phyloP scores from a whole-genome alignment of 106 monocot genomes.

The Agapanthus africanus region DNA sequence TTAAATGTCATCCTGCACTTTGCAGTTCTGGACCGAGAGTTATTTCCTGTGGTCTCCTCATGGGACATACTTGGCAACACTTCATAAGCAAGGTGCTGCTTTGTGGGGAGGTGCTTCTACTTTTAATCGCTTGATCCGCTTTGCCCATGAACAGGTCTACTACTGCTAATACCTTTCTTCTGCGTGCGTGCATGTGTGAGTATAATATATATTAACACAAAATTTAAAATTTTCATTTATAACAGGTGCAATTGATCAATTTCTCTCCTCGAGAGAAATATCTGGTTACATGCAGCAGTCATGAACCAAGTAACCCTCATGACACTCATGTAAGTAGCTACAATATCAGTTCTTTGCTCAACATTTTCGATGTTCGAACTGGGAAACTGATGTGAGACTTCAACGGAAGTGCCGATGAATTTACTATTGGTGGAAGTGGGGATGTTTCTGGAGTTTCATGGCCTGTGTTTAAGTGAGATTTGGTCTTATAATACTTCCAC shows the following conservation, averaged over 20 bases:
- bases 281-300: slow-evolving; percentile 74
- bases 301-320: slow-evolving; percentile 82
- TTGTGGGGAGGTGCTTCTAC: slow-evolving; percentile 77
- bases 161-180: neutral
- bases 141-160: slow-evolving; percentile 72
- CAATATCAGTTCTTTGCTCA: slow-evolving; percentile 23
- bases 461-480: slow-evolving; percentile 72
- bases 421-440: slow-evolving; percentile 43
- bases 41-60: slow-evolving; percentile 91
- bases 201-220: neutral
- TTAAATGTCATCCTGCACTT: too few species aligned
- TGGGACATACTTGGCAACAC: slow-evolving; percentile 83
- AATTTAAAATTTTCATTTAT: neutral
- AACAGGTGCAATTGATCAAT: slow-evolving; percentile 82
- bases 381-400: slow-evolving; percentile 90
- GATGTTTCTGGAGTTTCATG: slow-evolving; percentile 77
- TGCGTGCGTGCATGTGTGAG: neutral
- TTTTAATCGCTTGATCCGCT: slow-evolving; percentile 79
- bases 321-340: slow-evolving; percentile 69
- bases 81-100: slow-evolving; percentile 86
- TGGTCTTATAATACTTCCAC: too few species aligned
- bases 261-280: slow-evolving; percentile 92
- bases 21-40: slow-evolving; percentile 88
- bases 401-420: slow-evolving; percentile 87
- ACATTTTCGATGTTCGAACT: slow-evolving; percentile 82